Conservation (phyloP, 1,139 yeast species). For the Blastobotrys proliferans region DNA sequence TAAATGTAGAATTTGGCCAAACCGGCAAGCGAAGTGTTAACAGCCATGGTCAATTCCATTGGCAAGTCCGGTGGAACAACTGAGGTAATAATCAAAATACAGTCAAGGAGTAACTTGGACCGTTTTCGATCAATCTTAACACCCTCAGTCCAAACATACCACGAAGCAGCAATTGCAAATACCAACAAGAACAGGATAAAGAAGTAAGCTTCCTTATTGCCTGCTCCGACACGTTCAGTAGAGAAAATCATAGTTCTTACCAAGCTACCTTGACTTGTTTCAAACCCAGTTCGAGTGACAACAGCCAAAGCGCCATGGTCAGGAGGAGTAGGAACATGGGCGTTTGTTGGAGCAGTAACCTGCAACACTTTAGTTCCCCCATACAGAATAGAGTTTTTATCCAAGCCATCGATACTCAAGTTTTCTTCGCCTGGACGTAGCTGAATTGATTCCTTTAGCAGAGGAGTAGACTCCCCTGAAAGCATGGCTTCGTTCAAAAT, state of each 20-base stretch:
- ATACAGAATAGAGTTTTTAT: constrained; percentile 82
- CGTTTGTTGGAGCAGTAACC: constrained; percentile 63
- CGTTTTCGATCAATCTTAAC: constrained; percentile 92
- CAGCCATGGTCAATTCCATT: constrained; percentile 98
- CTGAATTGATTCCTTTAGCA: constrained; percentile 84
- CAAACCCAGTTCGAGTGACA: constrained; percentile 93
- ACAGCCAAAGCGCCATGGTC: constrained; percentile 90
- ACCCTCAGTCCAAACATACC: constrained; percentile 99
- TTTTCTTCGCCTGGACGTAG: constrained; percentile 71
- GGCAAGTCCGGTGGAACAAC: constrained; percentile 99
- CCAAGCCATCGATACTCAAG: constrained; percentile 74
- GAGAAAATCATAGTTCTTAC: constrained; percentile 98
- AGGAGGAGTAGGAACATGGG: constrained; percentile 53
- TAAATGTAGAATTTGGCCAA: constrained; percentile 82
- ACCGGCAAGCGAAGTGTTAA: constrained; percentile 83
- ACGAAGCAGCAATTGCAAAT: constrained; percentile 92
- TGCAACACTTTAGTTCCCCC: constrained; percentile 98
- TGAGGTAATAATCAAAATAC: constrained; percentile 91
- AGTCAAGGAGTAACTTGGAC: constrained; percentile 87
- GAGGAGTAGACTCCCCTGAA: constrained; percentile 96
- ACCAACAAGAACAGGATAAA: constrained; percentile 84
- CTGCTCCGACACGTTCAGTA: constrained; percentile 94
- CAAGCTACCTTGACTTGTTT: constrained; percentile 94
- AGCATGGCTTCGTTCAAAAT: constrained; percentile 97
- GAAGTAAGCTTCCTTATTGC: constrained; percentile 89